Evolutionary conservation across 2,329 filamentous ascomycete genomes (phyloP).

Genomic region (Ophiocordyceps camponoti-floridani): DNA sequence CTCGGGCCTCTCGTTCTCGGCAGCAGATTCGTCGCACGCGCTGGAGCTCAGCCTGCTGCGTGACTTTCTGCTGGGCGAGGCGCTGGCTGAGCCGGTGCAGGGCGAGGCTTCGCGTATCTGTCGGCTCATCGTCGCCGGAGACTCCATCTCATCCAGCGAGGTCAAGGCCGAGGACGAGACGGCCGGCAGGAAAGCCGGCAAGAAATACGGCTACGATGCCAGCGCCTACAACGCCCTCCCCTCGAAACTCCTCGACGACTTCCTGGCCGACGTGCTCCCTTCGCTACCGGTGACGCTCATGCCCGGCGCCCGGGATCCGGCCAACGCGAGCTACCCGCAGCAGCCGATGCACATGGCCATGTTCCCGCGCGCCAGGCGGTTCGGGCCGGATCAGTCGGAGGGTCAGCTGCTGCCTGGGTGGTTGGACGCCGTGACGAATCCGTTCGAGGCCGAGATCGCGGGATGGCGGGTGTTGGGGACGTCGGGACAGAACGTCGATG

Average conservation of each 20-base stretch:
- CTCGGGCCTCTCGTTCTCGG: conserved; percentile 73
- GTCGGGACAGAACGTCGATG: conserved; percentile 82
- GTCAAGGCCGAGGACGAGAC: conserved; percentile 20
- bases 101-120: conserved; percentile 49
- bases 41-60: conserved; percentile 60
- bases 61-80: conserved; percentile 79
- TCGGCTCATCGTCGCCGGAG: conserved; percentile 77
- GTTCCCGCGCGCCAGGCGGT: conserved; percentile 61
- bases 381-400: conserved; percentile 31
- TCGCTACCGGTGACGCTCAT: conserved; percentile 78
- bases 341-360: conserved; percentile 87
- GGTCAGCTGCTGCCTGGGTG: conserved; percentile 37
- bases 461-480: conserved; percentile 79
- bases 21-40: conserved; percentile 51
- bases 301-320: conserved; percentile 69
- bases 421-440: conserved; percentile 84
- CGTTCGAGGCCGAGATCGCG: conserved; percentile 78
- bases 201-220: conserved; percentile 91
- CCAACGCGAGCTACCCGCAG: conserved; percentile 78
- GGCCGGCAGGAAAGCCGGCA: conserved; percentile 29
- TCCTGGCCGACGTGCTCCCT: conserved; percentile 65
- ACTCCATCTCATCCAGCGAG: conserved; percentile 57
- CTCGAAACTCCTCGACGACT: conserved; percentile 66
- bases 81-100: conserved; percentile 42
- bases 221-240: conserved; percentile 75